Percentiles rank a stretch among this genome's conserved stretches.
Conservation (phyloP, 495 filamentous ascomycete genomes). For the Daldinia decipiens region DNA sequence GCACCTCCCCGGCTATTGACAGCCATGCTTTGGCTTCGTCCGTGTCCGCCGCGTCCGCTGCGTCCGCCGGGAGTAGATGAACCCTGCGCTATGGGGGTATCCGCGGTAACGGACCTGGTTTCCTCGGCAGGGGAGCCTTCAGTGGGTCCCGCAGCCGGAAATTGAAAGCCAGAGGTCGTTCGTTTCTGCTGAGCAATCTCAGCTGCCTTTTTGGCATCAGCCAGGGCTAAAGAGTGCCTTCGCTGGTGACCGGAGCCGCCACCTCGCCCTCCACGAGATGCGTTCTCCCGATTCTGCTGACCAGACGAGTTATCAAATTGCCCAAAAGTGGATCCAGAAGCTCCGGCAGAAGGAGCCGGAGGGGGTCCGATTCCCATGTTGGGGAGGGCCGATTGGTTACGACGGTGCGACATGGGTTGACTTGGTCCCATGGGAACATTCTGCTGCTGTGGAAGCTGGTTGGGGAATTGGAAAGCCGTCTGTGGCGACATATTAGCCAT, state of each 20-base stretch:
- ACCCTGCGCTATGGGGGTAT: conserved; percentile 61
- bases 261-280: conserved; percentile 80
- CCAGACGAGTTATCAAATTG: conserved; percentile 73
- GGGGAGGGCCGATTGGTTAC: conserved; percentile 96
- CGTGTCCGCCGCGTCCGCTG: conserved; percentile 64
- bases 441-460: conserved; percentile 75
- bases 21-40: conserved; percentile 71
- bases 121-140: conserved; percentile 62
- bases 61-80: conserved; percentile 59
- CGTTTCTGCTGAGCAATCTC: conserved; percentile 97
- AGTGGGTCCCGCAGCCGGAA: conserved; percentile 79
- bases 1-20: conserved; percentile 63
- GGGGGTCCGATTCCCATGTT: conserved; percentile 94
- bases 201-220: conserved; percentile 97
- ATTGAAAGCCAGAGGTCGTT: conserved; percentile 93
- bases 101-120: conserved; percentile 55
- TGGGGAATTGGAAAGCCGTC: conserved; percentile 89
- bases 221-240: conserved; percentile 92
- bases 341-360: conserved; percentile 94
- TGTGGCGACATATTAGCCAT: conserved; percentile 86
- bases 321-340: conserved; percentile 82
- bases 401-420: conserved; percentile 86
- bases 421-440: conserved; percentile 77
- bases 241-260: conserved; percentile 85
- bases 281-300: conserved; percentile 74